These are phyloP conservation scores for Diaporthe sp. DNA, from an alignment of 2,329 filamentous ascomycete genomes.

Conservation along the genomic window DNA sequence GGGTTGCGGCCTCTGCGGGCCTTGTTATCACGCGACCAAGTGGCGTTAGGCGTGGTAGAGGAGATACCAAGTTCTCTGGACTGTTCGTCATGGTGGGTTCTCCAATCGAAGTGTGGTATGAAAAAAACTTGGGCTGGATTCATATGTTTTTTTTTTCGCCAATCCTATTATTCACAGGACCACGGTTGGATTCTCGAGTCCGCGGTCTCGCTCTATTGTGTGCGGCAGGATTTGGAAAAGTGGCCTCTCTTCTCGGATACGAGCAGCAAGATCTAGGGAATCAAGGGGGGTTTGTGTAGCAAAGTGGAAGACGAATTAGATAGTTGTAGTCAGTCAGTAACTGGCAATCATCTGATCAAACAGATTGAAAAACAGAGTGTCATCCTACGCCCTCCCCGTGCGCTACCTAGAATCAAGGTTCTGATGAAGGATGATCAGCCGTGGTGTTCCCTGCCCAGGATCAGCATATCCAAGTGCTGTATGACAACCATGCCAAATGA, in stretches of 20 bases:
- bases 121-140: constrained; percentile 23
- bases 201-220: constrained; percentile 14
- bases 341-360: constrained; percentile 7
- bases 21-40: constrained; percentile 39
- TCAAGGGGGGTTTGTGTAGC: constrained; percentile 3
- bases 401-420: not conserved
- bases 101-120: constrained; percentile 21
- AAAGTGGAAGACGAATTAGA: constrained; percentile 19
- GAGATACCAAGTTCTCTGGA: constrained; percentile 38
- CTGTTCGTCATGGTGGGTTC: constrained; percentile 22
- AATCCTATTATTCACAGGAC: not conserved
- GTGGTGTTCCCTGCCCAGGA: constrained; percentile 7
- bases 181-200: not conserved
- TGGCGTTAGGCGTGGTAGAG: constrained; percentile 41
- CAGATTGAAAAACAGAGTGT: constrained; percentile 14
- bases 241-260: constrained; percentile 16
- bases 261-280: constrained; percentile 1
- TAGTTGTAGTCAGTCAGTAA: constrained; percentile 15
- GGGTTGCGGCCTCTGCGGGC: constrained; percentile 24
- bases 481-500: constrained; percentile 10
- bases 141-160: not conserved
- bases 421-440: constrained; percentile 8
- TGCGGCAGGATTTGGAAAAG: constrained; percentile 20
- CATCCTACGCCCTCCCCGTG: not conserved
- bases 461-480: not conserved